Base-by-base conservation (phyloP, 768 basidiomycete species). In the Collybiopsis confluens region DNA sequence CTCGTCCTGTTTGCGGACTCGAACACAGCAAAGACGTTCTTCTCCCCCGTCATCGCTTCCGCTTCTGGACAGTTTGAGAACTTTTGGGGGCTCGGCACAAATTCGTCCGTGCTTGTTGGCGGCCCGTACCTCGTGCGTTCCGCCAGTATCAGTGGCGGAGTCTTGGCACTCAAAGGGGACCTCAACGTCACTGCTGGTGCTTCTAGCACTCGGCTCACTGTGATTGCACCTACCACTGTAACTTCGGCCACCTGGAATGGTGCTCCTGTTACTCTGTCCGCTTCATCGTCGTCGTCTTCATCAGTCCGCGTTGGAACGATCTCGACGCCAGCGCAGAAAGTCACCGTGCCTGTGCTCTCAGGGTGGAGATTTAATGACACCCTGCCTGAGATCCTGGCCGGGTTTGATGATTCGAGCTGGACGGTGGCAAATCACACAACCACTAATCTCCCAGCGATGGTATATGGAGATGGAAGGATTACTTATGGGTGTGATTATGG, bases 401-500 rank as follows among this genome's bases (percentile, higher is more conserved):
- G 56, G 9, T 93, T 84, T 62, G 78, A 82, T 56, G 92, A 93
- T 65, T 66, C 70, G 1, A 52, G 59, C 2, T 93, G 90, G 91
- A 73, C 73, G 7, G 60, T 75, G 50, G 90, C 88, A 11, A 76
- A 89, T 60, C 83, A 84, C 56, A 87, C 77, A 15, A 75, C 73
- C 20, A 91, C 91, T 28, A 90, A 88, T 58, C 83, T 86, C 50
- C 85, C 87, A 1, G 81, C 82, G 59, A 86, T 87, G 4, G 70
- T 78, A 54, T 88, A 86, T 58, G 88, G 88, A 1, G 86, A 90
- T 58, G 88, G 87, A 1, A 73, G 86, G 30, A 71, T 91, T 15
- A 70, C 92, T 26, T 92, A 90, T 67, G 90, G 88, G 1, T 92
- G 90, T 62, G 91, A 92, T 67, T 93, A 93, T 66, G 88, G 83